Evolutionary conservation across 495 filamentous ascomycete species (phyloP).

Genomic region (Podospora australis): DNA sequence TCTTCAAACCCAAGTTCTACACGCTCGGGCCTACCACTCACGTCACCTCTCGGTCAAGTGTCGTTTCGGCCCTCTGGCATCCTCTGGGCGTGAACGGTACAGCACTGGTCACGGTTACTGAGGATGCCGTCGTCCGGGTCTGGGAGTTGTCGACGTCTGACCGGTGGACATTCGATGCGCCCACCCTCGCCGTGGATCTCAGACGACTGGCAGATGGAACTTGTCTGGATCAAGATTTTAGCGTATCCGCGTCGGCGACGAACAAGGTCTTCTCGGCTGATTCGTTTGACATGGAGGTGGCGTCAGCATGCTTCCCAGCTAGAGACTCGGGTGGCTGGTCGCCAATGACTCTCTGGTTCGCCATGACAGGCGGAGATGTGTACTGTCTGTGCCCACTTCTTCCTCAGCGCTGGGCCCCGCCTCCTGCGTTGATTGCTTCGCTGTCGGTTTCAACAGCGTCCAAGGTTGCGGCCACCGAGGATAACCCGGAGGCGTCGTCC

Average conservation of each 20-base stretch:
- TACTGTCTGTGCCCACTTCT: constrained; percentile 87
- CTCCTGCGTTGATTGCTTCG: constrained; percentile 65
- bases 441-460: constrained; percentile 67
- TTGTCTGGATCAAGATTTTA: constrained; percentile 68
- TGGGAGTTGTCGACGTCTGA: constrained; percentile 80
- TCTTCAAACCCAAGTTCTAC: constrained; percentile 72
- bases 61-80: constrained; percentile 80
- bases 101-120: constrained; percentile 75
- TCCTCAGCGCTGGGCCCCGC: constrained; percentile 74
- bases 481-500: constrained; percentile 47
- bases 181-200: constrained; percentile 74
- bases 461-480: constrained; percentile 54
- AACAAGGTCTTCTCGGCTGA: constrained; percentile 82
- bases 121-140: constrained; percentile 74
- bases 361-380: constrained; percentile 80
- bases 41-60: constrained; percentile 69
- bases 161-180: constrained; percentile 74
- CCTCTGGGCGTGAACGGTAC: constrained; percentile 67
- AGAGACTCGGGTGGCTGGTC: constrained; percentile 77
- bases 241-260: constrained; percentile 58
- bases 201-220: constrained; percentile 74
- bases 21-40: constrained; percentile 84
- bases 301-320: constrained; percentile 74
- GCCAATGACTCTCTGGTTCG: constrained; percentile 86
- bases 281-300: constrained; percentile 78